A percentile compares a stretch with the other conserved stretches of the same genome.
phyloP scores from a whole-genome alignment of 306 rosid genomes.

The Quercus robur region DNA sequence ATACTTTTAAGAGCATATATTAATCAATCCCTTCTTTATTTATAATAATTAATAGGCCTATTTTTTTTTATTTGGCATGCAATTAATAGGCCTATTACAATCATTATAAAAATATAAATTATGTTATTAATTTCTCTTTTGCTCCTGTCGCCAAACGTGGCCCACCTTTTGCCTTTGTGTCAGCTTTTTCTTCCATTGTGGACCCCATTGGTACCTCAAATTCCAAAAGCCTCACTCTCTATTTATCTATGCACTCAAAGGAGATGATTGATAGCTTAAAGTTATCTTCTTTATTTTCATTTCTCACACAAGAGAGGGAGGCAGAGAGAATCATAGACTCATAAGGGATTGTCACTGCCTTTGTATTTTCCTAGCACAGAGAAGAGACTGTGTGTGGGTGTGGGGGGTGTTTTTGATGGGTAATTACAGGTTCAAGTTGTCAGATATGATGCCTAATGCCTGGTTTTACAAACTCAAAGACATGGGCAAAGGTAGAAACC shows the following conservation, averaged over 20 bases:
- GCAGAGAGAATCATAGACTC: background rate
- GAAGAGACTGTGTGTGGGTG: background rate
- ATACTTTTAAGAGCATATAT: no score
- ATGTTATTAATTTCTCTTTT: background rate
- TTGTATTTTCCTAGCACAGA: background rate
- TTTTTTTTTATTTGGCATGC: no score
- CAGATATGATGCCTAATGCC: constrained; percentile 86
- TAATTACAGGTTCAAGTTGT: constrained; percentile 64
- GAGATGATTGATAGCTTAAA: background rate
- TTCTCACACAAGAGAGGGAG: background rate
- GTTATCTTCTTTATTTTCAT: background rate
- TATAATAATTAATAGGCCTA: no score
- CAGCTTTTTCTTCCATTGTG: constrained; percentile 38
- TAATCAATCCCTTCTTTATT: no score
- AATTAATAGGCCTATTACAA: no score
- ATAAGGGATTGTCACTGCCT: background rate
- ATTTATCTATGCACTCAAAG: constrained; percentile 21
- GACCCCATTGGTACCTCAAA: constrained; percentile 38
- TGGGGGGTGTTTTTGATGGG: constrained; percentile 46
- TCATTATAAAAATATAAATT: no score
- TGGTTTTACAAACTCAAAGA: constrained; percentile 89
- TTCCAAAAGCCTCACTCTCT: constrained; percentile 30
- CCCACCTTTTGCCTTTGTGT: constrained; percentile 20
- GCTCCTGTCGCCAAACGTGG: constrained; percentile 20
- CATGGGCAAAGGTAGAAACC: constrained; percentile 51